Conservation (phyloP, 106 monocot species). For the Narthecium ossifragum region DNA sequence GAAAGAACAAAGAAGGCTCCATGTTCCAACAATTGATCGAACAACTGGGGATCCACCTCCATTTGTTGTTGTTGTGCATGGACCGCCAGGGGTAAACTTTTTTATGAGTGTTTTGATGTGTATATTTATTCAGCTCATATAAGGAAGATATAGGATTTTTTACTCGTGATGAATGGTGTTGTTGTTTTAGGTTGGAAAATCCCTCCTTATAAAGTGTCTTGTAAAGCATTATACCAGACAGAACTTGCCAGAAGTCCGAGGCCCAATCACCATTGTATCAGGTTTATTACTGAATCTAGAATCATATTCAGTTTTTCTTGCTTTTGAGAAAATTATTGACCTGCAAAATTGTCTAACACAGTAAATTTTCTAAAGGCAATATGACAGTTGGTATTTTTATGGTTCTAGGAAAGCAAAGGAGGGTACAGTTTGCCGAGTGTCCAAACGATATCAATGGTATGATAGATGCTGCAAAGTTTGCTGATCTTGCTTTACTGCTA, state of each 20-base stretch:
- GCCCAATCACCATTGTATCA: conserved; percentile 94
- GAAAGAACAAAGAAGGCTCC: conserved; percentile 83
- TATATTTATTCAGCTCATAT: not conserved
- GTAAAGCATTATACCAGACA: conserved; percentile 94
- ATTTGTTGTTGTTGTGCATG: conserved; percentile 87
- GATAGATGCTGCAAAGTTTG: conserved; percentile 98
- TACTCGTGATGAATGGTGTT: conserved; percentile 1
- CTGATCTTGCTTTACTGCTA: conserved; percentile 78
- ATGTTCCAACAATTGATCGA: conserved; percentile 78
- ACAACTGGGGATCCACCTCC: conserved; percentile 82
- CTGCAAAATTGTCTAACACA: not conserved
- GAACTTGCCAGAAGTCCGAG: conserved; percentile 87
- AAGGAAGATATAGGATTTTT: not conserved
- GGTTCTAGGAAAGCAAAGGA: conserved; percentile 72
- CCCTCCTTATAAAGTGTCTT: conserved; percentile 84
- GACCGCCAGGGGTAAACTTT: conserved; percentile 73
- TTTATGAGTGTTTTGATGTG: not conserved
- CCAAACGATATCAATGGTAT: conserved; percentile 96
- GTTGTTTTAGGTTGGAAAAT: conserved; percentile 79
- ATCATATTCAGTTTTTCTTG: no score
- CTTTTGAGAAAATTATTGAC: not conserved
- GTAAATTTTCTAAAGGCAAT: no score
- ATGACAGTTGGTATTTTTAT: not conserved
- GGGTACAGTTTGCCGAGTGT: conserved; percentile 90
- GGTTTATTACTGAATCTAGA: conserved; percentile 23